Base-by-base conservation (phyloP, 495 filamentous ascomycete genomes). In the Talaromyces borbonicus region DNA sequence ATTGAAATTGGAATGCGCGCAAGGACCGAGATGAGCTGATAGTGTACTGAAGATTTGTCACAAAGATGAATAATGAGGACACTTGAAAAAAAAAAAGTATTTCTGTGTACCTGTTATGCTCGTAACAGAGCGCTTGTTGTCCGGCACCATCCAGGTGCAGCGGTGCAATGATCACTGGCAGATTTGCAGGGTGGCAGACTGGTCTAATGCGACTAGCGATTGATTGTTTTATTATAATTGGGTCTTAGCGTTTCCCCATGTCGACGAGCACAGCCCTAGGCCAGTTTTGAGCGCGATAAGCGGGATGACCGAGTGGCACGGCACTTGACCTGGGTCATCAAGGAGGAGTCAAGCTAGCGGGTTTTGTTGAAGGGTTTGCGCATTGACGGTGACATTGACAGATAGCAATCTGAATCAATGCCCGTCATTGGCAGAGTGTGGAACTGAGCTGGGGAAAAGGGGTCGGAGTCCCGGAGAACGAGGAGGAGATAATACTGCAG, bases 281-380 rank as follows among this genome's bases (percentile, higher is more conserved):
- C 38, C 12, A 14, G 15, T 25, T 14, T 41, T 23, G 38, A 41
- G n/a, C n/a, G n/a, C n/a, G 38, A 41, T 41, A 41, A 41, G 38
- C 38, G 38, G n/a, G 38, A 26, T 26, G 38, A 15, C 38, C 20
- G 15, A 26, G 38, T 38, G 35, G 35, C 35, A 38, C 23, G 38
- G 5, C 22, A 41, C 38, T 23, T 26, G 38, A 30, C 12, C 6
- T 6, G 7, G 27, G 27, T 30, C 12, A 30, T 30, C 27, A 12
- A 6, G 27, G 27, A 6, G 27, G 7, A 30, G 27, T 30, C 6
- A 6, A 30, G 6, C 27, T 6, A 30, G 27, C 12, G 12, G 7
- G 27, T 30, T 7, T 30, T 7, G 12, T 6, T 30, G 12, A 7
- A 30, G 7, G 27, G 27, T 30, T 30, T 6, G 27, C 27, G 27